These are phyloP conservation scores for Trichaptum fuscoviolaceum DNA, from an alignment of 768 basidiomycete genomes.

Conservation along the genomic window DNA sequence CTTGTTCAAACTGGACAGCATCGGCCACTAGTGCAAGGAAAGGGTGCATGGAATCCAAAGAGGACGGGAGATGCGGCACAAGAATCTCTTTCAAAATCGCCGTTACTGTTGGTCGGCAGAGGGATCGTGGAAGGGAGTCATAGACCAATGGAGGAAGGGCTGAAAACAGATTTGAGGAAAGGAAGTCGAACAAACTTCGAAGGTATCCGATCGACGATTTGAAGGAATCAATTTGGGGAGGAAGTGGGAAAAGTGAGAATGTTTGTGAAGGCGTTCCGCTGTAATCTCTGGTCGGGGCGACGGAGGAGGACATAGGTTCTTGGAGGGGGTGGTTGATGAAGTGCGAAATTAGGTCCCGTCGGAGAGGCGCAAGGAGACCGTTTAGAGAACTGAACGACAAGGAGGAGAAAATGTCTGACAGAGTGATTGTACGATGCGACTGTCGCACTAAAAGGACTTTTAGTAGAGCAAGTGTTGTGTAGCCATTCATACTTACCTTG, in stretches of 20 bases:
- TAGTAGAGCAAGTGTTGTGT: constrained; percentile 3
- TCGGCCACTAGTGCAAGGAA: constrained; percentile 54
- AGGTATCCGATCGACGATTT: constrained; percentile 48
- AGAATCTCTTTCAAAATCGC: constrained; percentile 64
- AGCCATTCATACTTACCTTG: constrained; percentile 29
- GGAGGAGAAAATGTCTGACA: constrained; percentile 54
- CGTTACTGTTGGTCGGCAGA: constrained; percentile 55
- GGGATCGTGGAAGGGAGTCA: constrained; percentile 44
- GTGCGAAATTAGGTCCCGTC: constrained; percentile 56
- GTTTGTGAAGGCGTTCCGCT: constrained; percentile 34
- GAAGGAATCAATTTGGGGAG: constrained; percentile 34
- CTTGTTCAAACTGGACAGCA: constrained; percentile 65
- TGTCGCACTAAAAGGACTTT: constrained; percentile 46
- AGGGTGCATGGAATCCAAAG: constrained; percentile 49
- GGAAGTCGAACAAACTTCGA: constrained; percentile 54
- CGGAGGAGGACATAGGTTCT: constrained; percentile 42
- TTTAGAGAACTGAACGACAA: constrained; percentile 50
- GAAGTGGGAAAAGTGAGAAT: constrained; percentile 42
- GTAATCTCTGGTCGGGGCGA: constrained; percentile 29
- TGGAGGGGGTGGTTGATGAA: constrained; percentile 56
- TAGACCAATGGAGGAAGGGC: constrained; percentile 44
- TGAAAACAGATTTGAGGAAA: constrained; percentile 52
- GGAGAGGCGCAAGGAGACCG: constrained; percentile 51
- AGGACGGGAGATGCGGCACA: constrained; percentile 63
- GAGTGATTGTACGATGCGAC: constrained; percentile 43